Evolutionary conservation across 2,329 filamentous ascomycete species (phyloP).

Genomic region (Didymella pomorum): DNA sequence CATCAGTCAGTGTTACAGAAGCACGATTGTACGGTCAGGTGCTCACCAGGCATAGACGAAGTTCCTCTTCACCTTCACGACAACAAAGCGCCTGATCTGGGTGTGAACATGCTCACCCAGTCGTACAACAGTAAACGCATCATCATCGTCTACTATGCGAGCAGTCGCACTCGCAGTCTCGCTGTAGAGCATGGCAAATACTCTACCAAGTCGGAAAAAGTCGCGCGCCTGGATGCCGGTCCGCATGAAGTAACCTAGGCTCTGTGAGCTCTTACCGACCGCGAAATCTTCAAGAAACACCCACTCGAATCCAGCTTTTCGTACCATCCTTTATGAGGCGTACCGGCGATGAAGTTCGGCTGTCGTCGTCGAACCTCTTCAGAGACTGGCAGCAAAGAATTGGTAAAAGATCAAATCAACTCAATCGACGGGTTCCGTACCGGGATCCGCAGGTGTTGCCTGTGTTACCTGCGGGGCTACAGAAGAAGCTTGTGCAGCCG

Average conservation of each 20-base stretch:
- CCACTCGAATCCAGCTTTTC: not conserved
- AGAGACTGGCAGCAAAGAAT: not conserved
- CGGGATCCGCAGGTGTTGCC: too few species aligned
- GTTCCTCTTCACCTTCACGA: not conserved
- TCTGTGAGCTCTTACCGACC: not conserved
- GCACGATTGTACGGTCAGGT: not conserved
- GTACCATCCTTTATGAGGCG: not conserved
- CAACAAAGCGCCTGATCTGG: not conserved
- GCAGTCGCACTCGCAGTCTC: not conserved
- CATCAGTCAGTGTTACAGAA: not conserved
- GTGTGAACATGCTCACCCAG: not conserved
- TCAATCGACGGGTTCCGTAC: too few species aligned
- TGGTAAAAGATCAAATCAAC: too few species aligned
- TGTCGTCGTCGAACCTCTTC: not conserved
- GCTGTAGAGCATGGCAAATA: not conserved
- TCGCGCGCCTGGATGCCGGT: not conserved
- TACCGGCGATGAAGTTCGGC: not conserved
- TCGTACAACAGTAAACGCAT: not conserved
- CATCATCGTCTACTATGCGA: not conserved
- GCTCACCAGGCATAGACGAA: not conserved
- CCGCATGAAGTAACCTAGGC: not conserved
- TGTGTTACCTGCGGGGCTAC: too few species aligned
- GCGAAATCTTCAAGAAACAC: not conserved
- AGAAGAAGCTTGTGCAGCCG: too few species aligned
- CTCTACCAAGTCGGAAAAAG: not conserved